phyloP scores from a whole-genome alignment of 495 filamentous ascomycete genomes.

The Gamarada debralockiae region DNA sequence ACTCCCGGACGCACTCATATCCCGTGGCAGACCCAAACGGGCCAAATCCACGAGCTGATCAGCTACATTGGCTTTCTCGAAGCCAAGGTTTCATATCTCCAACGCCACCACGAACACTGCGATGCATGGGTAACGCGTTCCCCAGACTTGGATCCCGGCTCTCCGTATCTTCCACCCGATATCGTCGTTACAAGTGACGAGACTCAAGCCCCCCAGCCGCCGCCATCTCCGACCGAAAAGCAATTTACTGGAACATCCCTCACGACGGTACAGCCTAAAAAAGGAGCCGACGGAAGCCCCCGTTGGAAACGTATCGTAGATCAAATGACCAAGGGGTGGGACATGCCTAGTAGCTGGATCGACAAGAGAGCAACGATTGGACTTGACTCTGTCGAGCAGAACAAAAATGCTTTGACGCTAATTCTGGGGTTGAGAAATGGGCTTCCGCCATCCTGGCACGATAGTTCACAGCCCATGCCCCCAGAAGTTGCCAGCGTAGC shows the following conservation, averaged over 20 bases:
- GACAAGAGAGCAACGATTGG: background rate
- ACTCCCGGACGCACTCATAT: slow-evolving; percentile 6
- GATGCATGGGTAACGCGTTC: background rate
- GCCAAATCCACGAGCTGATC: slow-evolving; percentile 1
- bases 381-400: slow-evolving; percentile 1
- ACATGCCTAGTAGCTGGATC: background rate
- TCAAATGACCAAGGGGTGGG: slow-evolving; percentile 18
- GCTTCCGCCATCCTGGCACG: background rate
- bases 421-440: background rate
- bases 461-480: background rate
- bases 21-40: slow-evolving; percentile 2
- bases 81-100: slow-evolving; percentile 4
- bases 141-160: background rate
- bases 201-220: background rate
- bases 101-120: slow-evolving; percentile 2
- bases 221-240: background rate
- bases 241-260: background rate
- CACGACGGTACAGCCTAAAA: background rate
- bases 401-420: background rate
- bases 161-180: background rate
- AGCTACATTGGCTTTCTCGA: slow-evolving; percentile 5
- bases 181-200: background rate
- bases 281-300: background rate
- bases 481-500: background rate
- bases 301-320: slow-evolving; percentile 14